phyloP scores from a whole-genome alignment of 148 eudicot genomes.

The Fallopia convolvulus region DNA sequence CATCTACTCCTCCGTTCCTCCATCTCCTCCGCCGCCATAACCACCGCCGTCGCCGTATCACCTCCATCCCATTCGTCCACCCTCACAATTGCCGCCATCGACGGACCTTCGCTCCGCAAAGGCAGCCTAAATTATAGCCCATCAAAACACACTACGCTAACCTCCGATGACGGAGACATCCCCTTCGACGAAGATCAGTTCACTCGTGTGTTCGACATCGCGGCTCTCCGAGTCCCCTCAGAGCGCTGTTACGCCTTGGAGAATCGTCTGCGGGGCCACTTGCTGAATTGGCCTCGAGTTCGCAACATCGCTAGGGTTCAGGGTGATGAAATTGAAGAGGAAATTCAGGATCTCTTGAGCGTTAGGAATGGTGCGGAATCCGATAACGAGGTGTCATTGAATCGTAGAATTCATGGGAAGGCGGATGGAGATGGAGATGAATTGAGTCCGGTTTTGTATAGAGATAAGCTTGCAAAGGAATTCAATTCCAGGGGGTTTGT shows the following conservation, averaged over 20 bases:
- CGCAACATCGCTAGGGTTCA: constrained; percentile 77
- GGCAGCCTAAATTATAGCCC: constrained; percentile 28
- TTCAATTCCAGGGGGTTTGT: constrained; percentile 66
- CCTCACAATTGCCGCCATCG: constrained; percentile 19
- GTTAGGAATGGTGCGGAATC: not conserved
- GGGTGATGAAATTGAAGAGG: constrained; percentile 69
- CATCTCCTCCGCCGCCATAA: constrained; percentile 15
- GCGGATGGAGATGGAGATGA: constrained; percentile 70
- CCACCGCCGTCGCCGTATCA: constrained; percentile 12
- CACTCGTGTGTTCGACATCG: constrained; percentile 49
- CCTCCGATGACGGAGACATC: constrained; percentile 11
- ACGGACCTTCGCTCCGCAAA: constrained; percentile 79
- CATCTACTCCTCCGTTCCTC: constrained; percentile 16
- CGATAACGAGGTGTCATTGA: constrained; percentile 32
- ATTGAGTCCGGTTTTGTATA: constrained; percentile 59
- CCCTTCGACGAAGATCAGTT: constrained; percentile 44
- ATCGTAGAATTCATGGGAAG: constrained; percentile 55
- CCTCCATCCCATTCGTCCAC: constrained; percentile 8
- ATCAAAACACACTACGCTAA: constrained; percentile 14
- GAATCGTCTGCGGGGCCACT: constrained; percentile 72
- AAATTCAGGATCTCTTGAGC: constrained; percentile 16
- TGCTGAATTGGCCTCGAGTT: constrained; percentile 86
- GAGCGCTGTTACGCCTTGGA: constrained; percentile 59
- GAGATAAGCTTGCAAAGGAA: constrained; percentile 63
- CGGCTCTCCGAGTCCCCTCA: constrained; percentile 75